Evolutionary conservation across 306 rosid species (phyloP), one percentile per base, ranked within the genome.

Genomic region (Potentilla sterilis): DNA sequence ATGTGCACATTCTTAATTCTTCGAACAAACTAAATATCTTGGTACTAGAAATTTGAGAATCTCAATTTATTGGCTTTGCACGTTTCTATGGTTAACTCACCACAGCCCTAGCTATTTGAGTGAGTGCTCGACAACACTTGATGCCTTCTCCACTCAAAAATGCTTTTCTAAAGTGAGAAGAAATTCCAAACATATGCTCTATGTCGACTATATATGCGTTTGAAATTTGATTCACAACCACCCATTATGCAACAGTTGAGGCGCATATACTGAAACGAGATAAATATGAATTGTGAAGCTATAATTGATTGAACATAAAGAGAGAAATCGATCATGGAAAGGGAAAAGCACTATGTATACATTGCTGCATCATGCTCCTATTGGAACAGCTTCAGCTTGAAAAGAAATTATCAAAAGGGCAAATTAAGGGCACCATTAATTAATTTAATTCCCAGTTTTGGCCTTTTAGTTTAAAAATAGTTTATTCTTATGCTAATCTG

Each of bases 111-210:
- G 35, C 63, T 22, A 2, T 21, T 57, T 57, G 15, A 22, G 13
- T n/a, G 11, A 55, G 63, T 57, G 63, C 5, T 70, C 64, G 78
- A 73, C 83, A 79, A 62, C 21, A 22, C 43, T n/a, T 65, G 49
- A 84, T 85, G 86, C 69, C 7, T 46, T 52, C 77, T 58, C 79
- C 86, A 79, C 82, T 77, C 46, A 16, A 9, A 34, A 14, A 63
- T 52, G 64, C 65, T 41, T 63, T 35, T 14, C 22, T 15, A 62
- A 62, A 63, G 38, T 59, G 66, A 22, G 14, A 57, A 22, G 35
- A 21, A 22, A 57, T 54, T 2, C 5, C 61, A 10, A 22, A 3
- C 1, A 24, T 22, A 21, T 9, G 19, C 4, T 55, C 5, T 49
- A 3, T 28, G 28, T 28, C 28, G 4, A 14, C 18, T 5, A 18